phyloP scores from a whole-genome alignment of 495 filamentous ascomycete genomes.

The Neurospora discreta region DNA sequence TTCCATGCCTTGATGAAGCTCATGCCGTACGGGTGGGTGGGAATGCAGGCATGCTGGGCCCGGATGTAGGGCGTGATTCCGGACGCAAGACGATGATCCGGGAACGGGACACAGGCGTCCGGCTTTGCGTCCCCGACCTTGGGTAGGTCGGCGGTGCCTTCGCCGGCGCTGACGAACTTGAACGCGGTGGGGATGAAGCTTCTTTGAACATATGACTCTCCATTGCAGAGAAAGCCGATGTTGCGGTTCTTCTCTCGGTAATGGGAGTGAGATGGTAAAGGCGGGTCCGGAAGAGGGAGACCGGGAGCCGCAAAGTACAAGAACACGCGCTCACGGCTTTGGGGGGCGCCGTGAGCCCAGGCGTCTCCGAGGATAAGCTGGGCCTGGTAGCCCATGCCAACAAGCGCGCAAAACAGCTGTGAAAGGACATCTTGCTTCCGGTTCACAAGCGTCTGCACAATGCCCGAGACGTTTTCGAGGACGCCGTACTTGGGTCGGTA shows the following conservation, averaged over 20 bases:
- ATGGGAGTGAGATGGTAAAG: constrained; percentile 51
- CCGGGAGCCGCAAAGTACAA: constrained; percentile 55
- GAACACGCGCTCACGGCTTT: constrained; percentile 53
- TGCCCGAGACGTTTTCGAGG: constrained; percentile 59
- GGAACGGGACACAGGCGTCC: constrained; percentile 43
- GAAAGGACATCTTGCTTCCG: constrained; percentile 49
- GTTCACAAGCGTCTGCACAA: constrained; percentile 34
- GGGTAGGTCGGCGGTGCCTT: constrained; percentile 49
- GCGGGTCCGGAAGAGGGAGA: constrained; percentile 37
- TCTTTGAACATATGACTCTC: constrained; percentile 43
- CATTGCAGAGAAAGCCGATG: constrained; percentile 52
- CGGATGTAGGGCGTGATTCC: constrained; percentile 20
- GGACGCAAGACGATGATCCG: constrained; percentile 47
- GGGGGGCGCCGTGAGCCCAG: constrained; percentile 54
- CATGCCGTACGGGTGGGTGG: constrained; percentile 33
- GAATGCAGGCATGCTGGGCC: constrained; percentile 28
- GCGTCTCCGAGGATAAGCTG: constrained; percentile 52
- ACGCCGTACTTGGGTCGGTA: constrained; percentile 61
- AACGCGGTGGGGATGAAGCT: constrained; percentile 44
- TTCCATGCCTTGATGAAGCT: constrained; percentile 34
- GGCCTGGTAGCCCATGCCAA: constrained; percentile 63
- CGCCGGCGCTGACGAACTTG: constrained; percentile 33
- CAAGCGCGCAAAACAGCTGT: constrained; percentile 55
- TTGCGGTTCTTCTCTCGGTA: constrained; percentile 18
- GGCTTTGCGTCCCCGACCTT: constrained; percentile 42